Evolutionary conservation across 2,329 filamentous ascomycete species (phyloP), one percentile per base, ranked within the genome.

Genomic region (Colletotrichum lentis): DNA sequence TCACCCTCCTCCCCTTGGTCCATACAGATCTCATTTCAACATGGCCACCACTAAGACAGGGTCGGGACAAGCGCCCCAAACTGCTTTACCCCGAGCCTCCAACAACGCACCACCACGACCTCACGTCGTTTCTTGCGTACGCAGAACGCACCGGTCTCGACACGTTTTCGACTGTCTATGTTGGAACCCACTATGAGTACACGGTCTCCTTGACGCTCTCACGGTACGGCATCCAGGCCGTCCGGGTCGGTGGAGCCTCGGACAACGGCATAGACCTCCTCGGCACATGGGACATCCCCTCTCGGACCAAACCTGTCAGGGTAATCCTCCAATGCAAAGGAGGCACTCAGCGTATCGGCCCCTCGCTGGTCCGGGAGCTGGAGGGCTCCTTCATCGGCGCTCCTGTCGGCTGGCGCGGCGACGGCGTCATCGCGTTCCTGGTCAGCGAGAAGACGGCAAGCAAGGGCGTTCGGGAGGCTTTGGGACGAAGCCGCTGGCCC

Each of bases 171-270:
- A 88, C 87, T 0, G 83, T 88, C 52, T 94, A 89, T 75, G 81
- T 89, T 49, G 92, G 92, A 71, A 95, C 91, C 0, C 86, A 86
- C 76, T 95, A 92, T 80, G 92, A 96, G 77, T 95, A 95, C 80
- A 88, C 82, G 0, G 86, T 88, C 3, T 84, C 85, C 6, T 75
- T 78, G 4, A 79, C 85, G 1, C 83, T 95, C 0, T 73, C 83
- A 3, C 78, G 79, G 1, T 85, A 91, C 60, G 88, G 89, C 62
- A 91, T 95, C 79, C 78, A 80, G 24, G 82, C 94, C 41, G 81
- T 81, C 54, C 86, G 91, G 39, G 84, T 90, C 2, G 92, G 92
- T 35, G 86, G 90, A 43, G 80, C 81, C 3, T 87, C 85, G 1
- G 92, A 95, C 77, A 84, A 82, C 67, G 92, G 92, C 44, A 91